A percentile compares a stretch with the other conserved stretches of the same genome.
These are phyloP conservation scores for Mallotus nudiflorus DNA, from an alignment of 345 rosid species.

Conservation along the genomic window DNA sequence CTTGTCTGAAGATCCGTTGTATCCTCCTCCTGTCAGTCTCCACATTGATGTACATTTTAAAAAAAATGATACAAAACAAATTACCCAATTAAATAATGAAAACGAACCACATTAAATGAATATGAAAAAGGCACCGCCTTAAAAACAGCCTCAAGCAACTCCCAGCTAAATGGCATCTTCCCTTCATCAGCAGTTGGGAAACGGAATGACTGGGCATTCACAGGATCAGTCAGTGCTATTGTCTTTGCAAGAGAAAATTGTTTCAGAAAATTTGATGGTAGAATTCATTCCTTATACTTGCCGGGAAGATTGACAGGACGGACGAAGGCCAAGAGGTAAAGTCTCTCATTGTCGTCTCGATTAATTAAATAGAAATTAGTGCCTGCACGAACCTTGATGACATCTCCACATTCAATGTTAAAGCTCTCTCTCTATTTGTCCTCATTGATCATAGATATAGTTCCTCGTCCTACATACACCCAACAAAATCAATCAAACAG, in stretches of 20 bases:
- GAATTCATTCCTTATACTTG: conserved; percentile 28
- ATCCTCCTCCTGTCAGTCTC: conserved; percentile 23
- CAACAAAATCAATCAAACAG: neutral
- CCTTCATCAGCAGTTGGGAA: too few relatives aligned
- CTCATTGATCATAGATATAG: conserved; percentile 28
- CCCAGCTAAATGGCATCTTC: conserved; percentile 32
- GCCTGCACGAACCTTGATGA: conserved; percentile 22
- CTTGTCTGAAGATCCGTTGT: conserved; percentile 22
- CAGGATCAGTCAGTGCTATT: too few relatives aligned
- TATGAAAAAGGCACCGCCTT: conserved; percentile 7
- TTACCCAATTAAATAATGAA: neutral
- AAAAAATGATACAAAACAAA: neutral
- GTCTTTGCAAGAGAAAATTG: too few relatives aligned
- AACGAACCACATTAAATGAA: neutral
- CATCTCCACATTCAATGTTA: conserved; percentile 19
- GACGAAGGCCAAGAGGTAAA: conserved; percentile 34
- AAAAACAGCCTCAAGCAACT: conserved; percentile 29
- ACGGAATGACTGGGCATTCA: too few relatives aligned
- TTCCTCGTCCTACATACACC: conserved; percentile 44
- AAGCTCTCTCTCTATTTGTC: conserved; percentile 7
- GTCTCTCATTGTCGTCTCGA: conserved; percentile 20
- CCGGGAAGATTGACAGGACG: conserved; percentile 43
- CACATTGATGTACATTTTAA: too few relatives aligned
- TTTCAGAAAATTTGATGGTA: too few relatives aligned
- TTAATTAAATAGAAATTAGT: conserved; percentile 18